phyloP scores from a whole-genome alignment of 2,329 filamentous ascomycete species.

The Pseudogymnoascus sp. region DNA sequence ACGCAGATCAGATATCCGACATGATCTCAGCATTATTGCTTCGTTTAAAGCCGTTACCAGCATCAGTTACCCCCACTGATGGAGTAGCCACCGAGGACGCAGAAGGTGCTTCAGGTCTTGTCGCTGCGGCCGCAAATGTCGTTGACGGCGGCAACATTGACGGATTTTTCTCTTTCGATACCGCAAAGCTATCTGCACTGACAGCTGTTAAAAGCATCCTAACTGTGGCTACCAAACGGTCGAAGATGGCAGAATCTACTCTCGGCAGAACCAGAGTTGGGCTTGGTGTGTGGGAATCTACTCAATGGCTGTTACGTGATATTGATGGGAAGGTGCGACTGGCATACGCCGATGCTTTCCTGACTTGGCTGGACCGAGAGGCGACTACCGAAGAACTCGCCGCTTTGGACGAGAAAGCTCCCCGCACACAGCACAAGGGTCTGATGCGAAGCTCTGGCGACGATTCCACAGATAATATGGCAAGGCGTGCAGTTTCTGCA shows the following conservation, averaged over 20 bases:
- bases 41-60: slow-evolving; percentile 61
- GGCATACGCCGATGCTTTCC: slow-evolving; percentile 75
- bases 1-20: slow-evolving; percentile 89
- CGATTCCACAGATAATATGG: slow-evolving; percentile 23
- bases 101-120: slow-evolving; percentile 39
- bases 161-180: slow-evolving; percentile 56
- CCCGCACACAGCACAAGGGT: slow-evolving; percentile 29
- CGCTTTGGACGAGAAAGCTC: slow-evolving; percentile 44
- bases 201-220: slow-evolving; percentile 77
- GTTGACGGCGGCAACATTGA: slow-evolving; percentile 46
- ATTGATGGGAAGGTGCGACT: slow-evolving; percentile 68
- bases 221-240: slow-evolving; percentile 66
- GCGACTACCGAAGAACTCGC: slow-evolving; percentile 59
- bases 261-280: slow-evolving; percentile 69
- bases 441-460: slow-evolving; percentile 19
- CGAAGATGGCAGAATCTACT: slow-evolving; percentile 50
- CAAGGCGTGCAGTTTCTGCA: slow-evolving; percentile 59
- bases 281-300: slow-evolving; percentile 88
- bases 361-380: slow-evolving; percentile 80
- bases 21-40: slow-evolving; percentile 79
- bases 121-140: slow-evolving; percentile 40
- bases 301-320: slow-evolving; percentile 84
- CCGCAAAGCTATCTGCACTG: slow-evolving; percentile 59
- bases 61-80: slow-evolving; percentile 35
- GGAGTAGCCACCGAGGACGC: slow-evolving; percentile 38